Base-by-base conservation (phyloP, 208 protist genomes). In the Porcisia deanei region DNA sequence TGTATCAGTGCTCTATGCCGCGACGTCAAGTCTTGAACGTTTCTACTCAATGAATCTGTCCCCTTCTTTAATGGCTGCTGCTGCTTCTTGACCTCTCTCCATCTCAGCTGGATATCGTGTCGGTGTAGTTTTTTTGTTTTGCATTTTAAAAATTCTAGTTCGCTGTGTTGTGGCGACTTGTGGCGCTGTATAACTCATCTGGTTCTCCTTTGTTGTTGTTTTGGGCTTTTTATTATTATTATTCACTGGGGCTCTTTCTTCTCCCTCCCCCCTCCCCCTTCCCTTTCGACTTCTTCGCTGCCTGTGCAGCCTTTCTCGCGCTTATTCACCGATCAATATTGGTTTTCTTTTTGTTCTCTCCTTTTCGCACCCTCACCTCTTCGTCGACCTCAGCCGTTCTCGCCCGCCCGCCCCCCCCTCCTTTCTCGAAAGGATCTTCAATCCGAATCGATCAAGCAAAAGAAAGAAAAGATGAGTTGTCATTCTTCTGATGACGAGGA, bases 401-500 rank as follows among this genome's bases (percentile, higher is more conserved):
- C 6, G 34, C 39, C 34, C 43, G 30, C 39, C 34, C 8, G 37
- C 45, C 61, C 12, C 16, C 45, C 39, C 20, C 61, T 30, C 61
- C 39, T n/a, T 47, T 41, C 25, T n/a, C 3, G 20, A 4, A 3
- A 45, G 5, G 45, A 7, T 41, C 22, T 16, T 4, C 14, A 14
- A 5, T 54, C 5, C 6, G 8, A 20, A 8, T 14, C 20, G n/a
- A 37, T 20, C 25, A 34, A 57, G 12, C 45, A 55, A 2, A 16
- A 37, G 0, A 45, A n/a, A 9, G 66, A 43, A 61, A 55, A 58
- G 0, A 82, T 82, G 78, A 82, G 78, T 39, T 70, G 68, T 37
- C 71, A 59, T 47, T 87, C 93, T 52, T 82, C 78, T 9, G 89
- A 94, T 41, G 92, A 96, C 41, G 90, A 94, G 30, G 92, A 96